phyloP scores from a whole-genome alignment of 2,329 filamentous ascomycete genomes.

The Trichoderma sp. region DNA sequence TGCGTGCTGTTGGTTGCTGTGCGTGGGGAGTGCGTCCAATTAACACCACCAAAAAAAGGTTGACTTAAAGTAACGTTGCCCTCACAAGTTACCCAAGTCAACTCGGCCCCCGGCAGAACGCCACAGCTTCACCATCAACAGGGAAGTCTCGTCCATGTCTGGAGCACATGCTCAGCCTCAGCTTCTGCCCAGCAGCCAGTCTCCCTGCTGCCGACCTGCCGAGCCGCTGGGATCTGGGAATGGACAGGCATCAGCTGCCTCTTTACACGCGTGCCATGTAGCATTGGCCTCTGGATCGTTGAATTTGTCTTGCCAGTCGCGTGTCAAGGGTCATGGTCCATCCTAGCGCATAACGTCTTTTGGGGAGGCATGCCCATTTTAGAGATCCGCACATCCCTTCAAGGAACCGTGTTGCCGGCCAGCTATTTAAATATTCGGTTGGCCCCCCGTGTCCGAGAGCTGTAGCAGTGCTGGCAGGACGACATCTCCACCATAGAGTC shows the following conservation, averaged over 20 bases:
- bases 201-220: conserved; percentile 14
- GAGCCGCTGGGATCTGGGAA: background rate
- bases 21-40: background rate
- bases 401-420: background rate
- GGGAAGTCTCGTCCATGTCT: background rate
- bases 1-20: conserved; percentile 2
- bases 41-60: conserved; percentile 6
- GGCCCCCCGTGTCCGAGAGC: background rate
- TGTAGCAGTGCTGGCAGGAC: background rate
- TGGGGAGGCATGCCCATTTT: conserved; percentile 3
- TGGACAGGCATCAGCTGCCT: conserved; percentile 5
- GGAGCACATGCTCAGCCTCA: conserved; percentile 10
- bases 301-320: conserved; percentile 9
- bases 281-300: conserved; percentile 2
- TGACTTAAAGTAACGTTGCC: conserved; percentile 15
- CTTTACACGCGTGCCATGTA: background rate
- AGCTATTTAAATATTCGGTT: conserved; percentile 7
- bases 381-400: conserved; percentile 3
- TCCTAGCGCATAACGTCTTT: background rate
- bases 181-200: background rate
- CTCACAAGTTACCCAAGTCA: background rate
- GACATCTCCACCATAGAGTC: background rate
- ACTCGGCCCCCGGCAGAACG: conserved; percentile 9
- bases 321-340: conserved; percentile 12
- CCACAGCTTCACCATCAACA: conserved; percentile 9